phyloP scores from a whole-genome alignment of 2,329 filamentous ascomycete genomes.

The Claviceps cyperi region DNA sequence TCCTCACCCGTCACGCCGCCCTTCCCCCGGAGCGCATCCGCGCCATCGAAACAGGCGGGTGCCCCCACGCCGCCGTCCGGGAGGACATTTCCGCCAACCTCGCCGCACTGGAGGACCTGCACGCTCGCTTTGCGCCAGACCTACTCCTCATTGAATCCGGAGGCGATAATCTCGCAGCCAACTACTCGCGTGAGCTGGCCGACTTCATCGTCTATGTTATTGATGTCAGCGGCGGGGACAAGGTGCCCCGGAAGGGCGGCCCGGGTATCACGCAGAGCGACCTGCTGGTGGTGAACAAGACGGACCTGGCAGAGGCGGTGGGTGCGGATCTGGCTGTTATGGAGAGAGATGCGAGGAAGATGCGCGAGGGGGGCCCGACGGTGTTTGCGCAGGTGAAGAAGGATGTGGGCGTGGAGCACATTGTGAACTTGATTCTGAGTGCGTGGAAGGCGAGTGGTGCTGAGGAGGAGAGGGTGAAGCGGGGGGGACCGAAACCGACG shows the following conservation, averaged over 20 bases:
- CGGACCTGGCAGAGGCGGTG: slow-evolving; percentile 77
- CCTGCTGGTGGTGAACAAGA: slow-evolving; percentile 91
- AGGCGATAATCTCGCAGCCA: slow-evolving; percentile 91
- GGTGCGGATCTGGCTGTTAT: slow-evolving; percentile 86
- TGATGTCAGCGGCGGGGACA: slow-evolving; percentile 90
- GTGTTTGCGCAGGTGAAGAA: slow-evolving; percentile 98
- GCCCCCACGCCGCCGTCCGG: slow-evolving; percentile 89
- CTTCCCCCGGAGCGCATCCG: slow-evolving; percentile 73
- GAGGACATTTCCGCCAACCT: slow-evolving; percentile 95
- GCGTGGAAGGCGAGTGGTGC: slow-evolving; percentile 89
- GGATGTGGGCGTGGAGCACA: slow-evolving; percentile 69
- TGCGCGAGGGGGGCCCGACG: slow-evolving; percentile 88
- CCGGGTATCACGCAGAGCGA: slow-evolving; percentile 96
- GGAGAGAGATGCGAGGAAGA: slow-evolving; percentile 88
- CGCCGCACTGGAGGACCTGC: slow-evolving; percentile 78
- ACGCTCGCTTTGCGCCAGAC: slow-evolving; percentile 64
- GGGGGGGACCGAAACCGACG: slow-evolving; percentile 44
- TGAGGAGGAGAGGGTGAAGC: slow-evolving; percentile 38
- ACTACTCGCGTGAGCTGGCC: slow-evolving; percentile 87
- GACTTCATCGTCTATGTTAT: slow-evolving; percentile 99
- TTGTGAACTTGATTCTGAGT: slow-evolving; percentile 75
- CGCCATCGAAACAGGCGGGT: slow-evolving; percentile 95
- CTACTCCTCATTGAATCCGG: slow-evolving; percentile 88
- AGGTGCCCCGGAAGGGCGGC: slow-evolving; percentile 89
- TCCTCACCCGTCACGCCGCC: slow-evolving; percentile 75